phyloP scores from a whole-genome alignment of 768 basidiomycete species.

The Pleurotus pulmonarius region DNA sequence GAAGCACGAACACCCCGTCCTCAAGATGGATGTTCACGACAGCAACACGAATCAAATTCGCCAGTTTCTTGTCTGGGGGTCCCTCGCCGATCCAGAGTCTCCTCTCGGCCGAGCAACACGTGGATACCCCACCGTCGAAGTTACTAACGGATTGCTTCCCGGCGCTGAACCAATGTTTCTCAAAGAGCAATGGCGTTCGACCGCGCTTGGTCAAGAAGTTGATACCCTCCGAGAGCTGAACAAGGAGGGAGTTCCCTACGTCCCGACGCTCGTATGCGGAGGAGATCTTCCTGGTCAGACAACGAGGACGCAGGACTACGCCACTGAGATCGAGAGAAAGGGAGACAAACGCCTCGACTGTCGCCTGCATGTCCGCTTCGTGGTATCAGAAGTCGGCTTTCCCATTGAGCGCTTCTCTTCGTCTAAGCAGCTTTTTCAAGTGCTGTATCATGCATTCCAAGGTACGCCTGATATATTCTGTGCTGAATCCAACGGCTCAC shows the following conservation, averaged over 20 bases:
- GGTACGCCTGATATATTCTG: not conserved
- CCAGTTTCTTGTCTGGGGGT: not conserved
- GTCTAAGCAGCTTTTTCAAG: not conserved
- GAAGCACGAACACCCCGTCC: not conserved
- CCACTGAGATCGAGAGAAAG: too few relatives aligned
- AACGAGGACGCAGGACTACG: not conserved
- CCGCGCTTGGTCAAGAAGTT: slow-evolving; percentile 10
- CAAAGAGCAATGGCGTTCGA: slow-evolving; percentile 24
- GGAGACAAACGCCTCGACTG: slow-evolving; percentile 10
- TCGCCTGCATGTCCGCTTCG: not conserved
- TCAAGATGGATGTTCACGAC: not conserved
- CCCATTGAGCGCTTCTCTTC: not conserved
- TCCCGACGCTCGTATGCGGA: slow-evolving; percentile 23
- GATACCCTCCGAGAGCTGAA: slow-evolving; percentile 12
- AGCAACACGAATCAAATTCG: not conserved
- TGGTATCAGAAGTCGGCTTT: not conserved
- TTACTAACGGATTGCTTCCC: not conserved
- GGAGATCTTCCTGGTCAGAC: slow-evolving; percentile 19
- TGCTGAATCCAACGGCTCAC: too few relatives aligned
- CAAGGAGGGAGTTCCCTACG: slow-evolving; percentile 10
- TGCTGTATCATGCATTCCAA: not conserved
- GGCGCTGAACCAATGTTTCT: slow-evolving; percentile 15
- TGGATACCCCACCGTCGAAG: slow-evolving; percentile 14
- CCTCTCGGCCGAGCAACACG: slow-evolving; percentile 15
- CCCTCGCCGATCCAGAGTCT: slow-evolving; percentile 6